These are phyloP conservation scores for Tulasnella sp. DNA, from an alignment of 768 basidiomycete genomes.

Conservation along the genomic window DNA sequence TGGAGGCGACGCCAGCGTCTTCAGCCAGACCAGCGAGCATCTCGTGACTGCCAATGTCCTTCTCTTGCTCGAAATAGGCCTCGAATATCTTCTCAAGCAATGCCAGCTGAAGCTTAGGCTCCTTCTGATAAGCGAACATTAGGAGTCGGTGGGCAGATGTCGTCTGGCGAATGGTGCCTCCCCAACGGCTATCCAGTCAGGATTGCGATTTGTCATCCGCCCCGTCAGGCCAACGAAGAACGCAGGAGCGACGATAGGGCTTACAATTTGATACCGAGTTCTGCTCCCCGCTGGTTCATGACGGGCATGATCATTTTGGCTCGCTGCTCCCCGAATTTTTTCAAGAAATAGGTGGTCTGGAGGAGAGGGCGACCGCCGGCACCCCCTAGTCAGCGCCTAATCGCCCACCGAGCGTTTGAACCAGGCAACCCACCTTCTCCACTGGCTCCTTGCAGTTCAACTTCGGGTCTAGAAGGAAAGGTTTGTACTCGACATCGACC, in stretches of 20 bases:
- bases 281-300: constrained; percentile 51
- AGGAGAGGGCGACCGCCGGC: not conserved
- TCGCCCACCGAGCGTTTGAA: not conserved
- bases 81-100: constrained; percentile 58
- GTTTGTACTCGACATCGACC: constrained; percentile 47
- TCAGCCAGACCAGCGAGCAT: constrained; percentile 60
- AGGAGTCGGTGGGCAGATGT: constrained; percentile 66
- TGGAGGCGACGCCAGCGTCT: constrained; percentile 52
- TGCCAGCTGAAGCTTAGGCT: constrained; percentile 54
- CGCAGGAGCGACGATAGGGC: constrained; percentile 31
- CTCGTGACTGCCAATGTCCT: constrained; percentile 57
- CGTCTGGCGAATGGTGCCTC: constrained; percentile 62
- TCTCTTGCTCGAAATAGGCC: constrained; percentile 59
- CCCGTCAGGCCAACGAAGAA: not conserved
- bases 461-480: constrained; percentile 45
- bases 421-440: constrained; percentile 24
- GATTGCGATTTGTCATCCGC: constrained; percentile 21
- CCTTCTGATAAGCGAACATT: constrained; percentile 60
- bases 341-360: constrained; percentile 25
- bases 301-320: constrained; percentile 42
- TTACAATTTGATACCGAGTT: constrained; percentile 58
- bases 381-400: not conserved
- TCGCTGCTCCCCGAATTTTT: constrained; percentile 51
- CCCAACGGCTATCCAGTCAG: constrained; percentile 47
- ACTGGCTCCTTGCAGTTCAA: constrained; percentile 35